A percentile compares a stretch with the other conserved stretches of the same genome.
Evolutionary conservation across 2,329 filamentous ascomycete species (phyloP).

Genomic region (Penicillium crustosum): DNA sequence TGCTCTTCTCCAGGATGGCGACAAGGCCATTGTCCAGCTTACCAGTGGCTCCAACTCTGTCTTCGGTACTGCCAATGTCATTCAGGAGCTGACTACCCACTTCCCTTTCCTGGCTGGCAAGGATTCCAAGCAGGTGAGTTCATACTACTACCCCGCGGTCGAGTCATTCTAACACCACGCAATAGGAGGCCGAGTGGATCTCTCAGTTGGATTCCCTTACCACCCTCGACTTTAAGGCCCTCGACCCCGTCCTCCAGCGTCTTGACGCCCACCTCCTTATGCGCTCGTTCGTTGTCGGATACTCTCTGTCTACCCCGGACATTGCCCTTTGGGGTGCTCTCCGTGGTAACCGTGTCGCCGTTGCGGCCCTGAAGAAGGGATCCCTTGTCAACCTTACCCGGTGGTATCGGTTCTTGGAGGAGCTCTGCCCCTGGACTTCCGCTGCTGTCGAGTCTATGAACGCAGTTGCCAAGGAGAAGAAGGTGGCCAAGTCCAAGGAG

Average conservation of each 20-base stretch:
- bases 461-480: conserved; percentile 67
- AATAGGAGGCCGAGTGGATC: conserved; percentile 56
- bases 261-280: conserved; percentile 86
- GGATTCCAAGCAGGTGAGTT: conserved; percentile 37
- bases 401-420: conserved; percentile 86
- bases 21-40: conserved; percentile 39
- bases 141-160: background rate
- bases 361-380: conserved; percentile 76
- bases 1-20: conserved; percentile 34
- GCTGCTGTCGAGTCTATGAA: conserved; percentile 68
- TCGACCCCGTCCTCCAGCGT: conserved; percentile 70
- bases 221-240: conserved; percentile 74
- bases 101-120: conserved; percentile 41
- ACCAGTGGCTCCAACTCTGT: conserved; percentile 30
- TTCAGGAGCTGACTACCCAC: conserved; percentile 35
- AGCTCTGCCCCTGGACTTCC: conserved; percentile 74
- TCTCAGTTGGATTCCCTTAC: conserved; percentile 53
- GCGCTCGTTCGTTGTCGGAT: conserved; percentile 81
- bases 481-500: conserved; percentile 67
- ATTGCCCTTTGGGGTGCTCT: conserved; percentile 80
- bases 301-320: conserved; percentile 74
- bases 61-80: conserved; percentile 32
- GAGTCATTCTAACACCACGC: background rate
- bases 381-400: conserved; percentile 73
- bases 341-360: conserved; percentile 78